These are phyloP conservation scores for Penicillium janthinellum DNA, from an alignment of 2,329 filamentous ascomycete genomes.

Conservation along the genomic window DNA sequence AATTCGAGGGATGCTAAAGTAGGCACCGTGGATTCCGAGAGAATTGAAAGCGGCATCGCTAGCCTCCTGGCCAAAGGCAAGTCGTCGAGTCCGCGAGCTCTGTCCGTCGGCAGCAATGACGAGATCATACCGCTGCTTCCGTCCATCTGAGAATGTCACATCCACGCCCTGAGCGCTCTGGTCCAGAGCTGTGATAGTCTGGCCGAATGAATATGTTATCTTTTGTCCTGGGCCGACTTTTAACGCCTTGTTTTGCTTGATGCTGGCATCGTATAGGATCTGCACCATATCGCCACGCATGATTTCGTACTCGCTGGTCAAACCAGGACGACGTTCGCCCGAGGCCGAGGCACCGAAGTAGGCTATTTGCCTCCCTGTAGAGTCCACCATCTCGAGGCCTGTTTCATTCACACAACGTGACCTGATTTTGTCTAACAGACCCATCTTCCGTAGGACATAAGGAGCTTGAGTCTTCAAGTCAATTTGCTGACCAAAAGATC, in stretches of 20 bases:
- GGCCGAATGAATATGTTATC: not conserved
- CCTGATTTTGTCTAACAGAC: not conserved
- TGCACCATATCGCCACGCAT: conserved; percentile 11
- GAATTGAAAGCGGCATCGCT: conserved; percentile 3
- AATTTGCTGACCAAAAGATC: conserved; percentile 1
- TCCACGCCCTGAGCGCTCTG: not conserved
- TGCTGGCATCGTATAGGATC: conserved; percentile 7
- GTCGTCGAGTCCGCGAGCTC: not conserved
- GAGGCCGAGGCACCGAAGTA: not conserved
- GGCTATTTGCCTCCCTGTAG: not conserved
- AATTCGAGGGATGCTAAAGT: conserved; percentile 9
- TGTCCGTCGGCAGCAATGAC: conserved; percentile 5
- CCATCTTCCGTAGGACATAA: conserved; percentile 4
- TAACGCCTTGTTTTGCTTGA: not conserved
- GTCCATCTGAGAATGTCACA: conserved; percentile 2
- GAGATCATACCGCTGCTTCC: not conserved
- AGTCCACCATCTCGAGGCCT: conserved; percentile 2
- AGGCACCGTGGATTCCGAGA: conserved; percentile 1
- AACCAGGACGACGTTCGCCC: not conserved
- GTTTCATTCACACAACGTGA: not conserved
- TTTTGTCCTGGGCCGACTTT: not conserved
- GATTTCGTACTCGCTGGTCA: conserved; percentile 12
- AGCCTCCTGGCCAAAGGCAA: not conserved
- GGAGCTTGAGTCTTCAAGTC: conserved; percentile 1
- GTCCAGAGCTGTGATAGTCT: not conserved